phyloP scores from a whole-genome alignment of 768 basidiomycete species.

The Suillus tomentosus region DNA sequence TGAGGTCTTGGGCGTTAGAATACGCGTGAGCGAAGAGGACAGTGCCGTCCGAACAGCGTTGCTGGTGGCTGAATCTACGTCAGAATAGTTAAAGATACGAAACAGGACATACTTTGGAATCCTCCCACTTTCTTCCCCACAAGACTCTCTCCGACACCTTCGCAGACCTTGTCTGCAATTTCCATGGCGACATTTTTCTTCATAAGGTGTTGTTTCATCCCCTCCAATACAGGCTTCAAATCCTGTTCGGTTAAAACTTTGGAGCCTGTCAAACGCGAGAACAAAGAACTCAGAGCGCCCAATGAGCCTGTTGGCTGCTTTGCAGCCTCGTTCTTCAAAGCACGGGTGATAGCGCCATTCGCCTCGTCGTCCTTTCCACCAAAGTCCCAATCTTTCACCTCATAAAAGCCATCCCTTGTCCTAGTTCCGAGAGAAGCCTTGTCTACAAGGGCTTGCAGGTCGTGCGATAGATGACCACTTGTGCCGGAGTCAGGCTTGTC shows the following conservation, averaged over 20 bases:
- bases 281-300: constrained; percentile 74
- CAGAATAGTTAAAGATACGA: constrained; percentile 7
- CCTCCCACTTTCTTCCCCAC: constrained; percentile 91
- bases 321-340: constrained; percentile 48
- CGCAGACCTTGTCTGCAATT: constrained; percentile 92
- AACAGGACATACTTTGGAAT: constrained; percentile 69
- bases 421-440: constrained; percentile 75
- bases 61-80: constrained; percentile 63
- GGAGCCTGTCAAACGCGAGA: constrained; percentile 83
- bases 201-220: constrained; percentile 98
- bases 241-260: constrained; percentile 83
- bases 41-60: constrained; percentile 82
- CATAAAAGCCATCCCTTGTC: constrained; percentile 71
- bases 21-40: constrained; percentile 85
- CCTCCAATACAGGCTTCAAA: constrained; percentile 82
- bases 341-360: constrained; percentile 51
- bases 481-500: constrained; percentile 48
- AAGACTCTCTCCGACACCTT: constrained; percentile 87
- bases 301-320: constrained; percentile 46
- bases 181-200: constrained; percentile 98
- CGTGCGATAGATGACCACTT: constrained; percentile 38
- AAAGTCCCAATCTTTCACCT: constrained; percentile 87
- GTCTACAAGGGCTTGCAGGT: constrained; percentile 67
- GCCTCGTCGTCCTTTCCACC: constrained; percentile 36
- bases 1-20: constrained; percentile 94